Evolutionary conservation across 306 rosid species (phyloP), one percentile per base, ranked within the genome.

Genomic region (Glycine tomentella): DNA sequence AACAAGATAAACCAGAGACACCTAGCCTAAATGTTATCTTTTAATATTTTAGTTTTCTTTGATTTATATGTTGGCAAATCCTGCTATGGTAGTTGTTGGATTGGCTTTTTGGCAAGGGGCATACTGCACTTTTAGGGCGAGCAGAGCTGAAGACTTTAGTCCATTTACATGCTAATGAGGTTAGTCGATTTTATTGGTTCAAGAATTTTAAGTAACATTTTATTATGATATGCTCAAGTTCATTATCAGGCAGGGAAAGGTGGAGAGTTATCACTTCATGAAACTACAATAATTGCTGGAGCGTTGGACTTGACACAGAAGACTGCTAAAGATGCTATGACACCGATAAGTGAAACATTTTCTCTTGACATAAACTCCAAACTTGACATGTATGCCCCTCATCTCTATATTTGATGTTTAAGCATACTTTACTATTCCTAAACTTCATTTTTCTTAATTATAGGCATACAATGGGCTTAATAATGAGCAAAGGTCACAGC

Each of bases 241-340:
- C 59, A 46, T 51, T 56, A 38, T 79, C 9, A 84, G 87, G 84
- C 87, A 84, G 87, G 87, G 8, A 84, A 84, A 68, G 87, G 87
- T 58, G 87, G 87, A 79, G 84, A 79, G 33, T 79, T 84, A 9
- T 14, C 87, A 84, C 78, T 79, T 25, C 88, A 88, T 63, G 94
- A 90, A 90, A 90, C 93, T 11, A 73, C 55, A n/a, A 90, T 93
- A 33, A 93, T 91, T 53, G 85, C 82, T 17, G 94, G 97, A 49
- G 98, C 97, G 61, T 78, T 93, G 74, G 97, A 90, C 84, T 84
- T 91, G 68, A 86, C 92, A 3, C 62, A 31, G 72, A 91, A 93
- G 84, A 91, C 87, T 44, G 91, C 93, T 57, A 82, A 86, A 86
- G 90, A 93, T 90, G 97, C 94, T 61, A 93, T 93, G 97, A 88